These are phyloP conservation scores for Candida khao-thaluensis DNA, from an alignment of 805 yeast species.

Conservation along the genomic window DNA sequence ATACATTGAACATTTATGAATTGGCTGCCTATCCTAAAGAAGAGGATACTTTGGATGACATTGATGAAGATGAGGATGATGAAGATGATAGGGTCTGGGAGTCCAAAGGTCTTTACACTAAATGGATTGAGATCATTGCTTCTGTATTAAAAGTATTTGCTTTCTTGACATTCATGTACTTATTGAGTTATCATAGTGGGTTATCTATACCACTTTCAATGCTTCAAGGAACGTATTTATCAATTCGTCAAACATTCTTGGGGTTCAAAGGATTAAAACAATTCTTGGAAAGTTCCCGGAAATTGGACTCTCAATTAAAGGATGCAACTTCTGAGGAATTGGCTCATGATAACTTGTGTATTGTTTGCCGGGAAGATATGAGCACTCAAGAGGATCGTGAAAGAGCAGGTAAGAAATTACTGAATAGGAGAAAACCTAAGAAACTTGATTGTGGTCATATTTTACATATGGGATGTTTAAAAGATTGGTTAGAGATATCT, in stretches of 20 bases:
- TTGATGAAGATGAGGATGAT: conserved; percentile 28
- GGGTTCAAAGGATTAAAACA: conserved; percentile 45
- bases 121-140: conserved; percentile 54
- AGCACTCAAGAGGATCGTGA: conserved; percentile 41
- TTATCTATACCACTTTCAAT: conserved; percentile 36
- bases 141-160: conserved; percentile 38
- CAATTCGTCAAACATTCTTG: conserved; percentile 29
- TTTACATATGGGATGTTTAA: conserved; percentile 84
- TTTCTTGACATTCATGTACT: conserved; percentile 31
- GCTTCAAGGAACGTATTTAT: conserved; percentile 45
- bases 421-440: conserved; percentile 58
- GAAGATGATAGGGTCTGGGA: conserved; percentile 74
- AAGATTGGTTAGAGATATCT: conserved; percentile 90
- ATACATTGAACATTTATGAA: conserved; percentile 56
- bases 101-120: conserved; percentile 56
- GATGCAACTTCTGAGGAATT: conserved; percentile 65
- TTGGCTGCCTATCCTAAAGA: conserved; percentile 39
- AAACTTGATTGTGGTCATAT: conserved; percentile 82
- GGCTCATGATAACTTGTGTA: conserved; percentile 62
- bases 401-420: conserved; percentile 19
- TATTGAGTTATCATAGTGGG: conserved; percentile 32
- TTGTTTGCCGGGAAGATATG: conserved; percentile 93
- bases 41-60: conserved; percentile 25
- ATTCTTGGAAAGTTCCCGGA: conserved; percentile 54
- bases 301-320: conserved; percentile 60